These are phyloP conservation scores for Nyctanthes arbortristis DNA, from an alignment of 257 asterid genomes.

Conservation along the genomic window DNA sequence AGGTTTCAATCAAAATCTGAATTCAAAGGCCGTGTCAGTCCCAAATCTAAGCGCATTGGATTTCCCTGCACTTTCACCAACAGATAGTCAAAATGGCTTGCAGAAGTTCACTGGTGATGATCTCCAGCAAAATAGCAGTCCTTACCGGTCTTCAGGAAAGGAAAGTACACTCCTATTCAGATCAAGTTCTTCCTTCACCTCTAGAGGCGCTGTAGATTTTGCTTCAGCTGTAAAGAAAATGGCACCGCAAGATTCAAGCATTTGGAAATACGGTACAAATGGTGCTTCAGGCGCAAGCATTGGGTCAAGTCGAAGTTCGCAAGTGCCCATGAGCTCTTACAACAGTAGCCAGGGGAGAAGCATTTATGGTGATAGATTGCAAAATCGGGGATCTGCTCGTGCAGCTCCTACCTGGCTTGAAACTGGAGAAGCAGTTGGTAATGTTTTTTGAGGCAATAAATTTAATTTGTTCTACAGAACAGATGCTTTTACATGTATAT, in stretches of 20 bases:
- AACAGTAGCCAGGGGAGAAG: slow-evolving; percentile 58
- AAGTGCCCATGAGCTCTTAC: slow-evolving; percentile 52
- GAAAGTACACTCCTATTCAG: slow-evolving; percentile 42
- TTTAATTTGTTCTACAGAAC: slow-evolving; percentile 23
- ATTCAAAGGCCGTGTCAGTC: slow-evolving; percentile 61
- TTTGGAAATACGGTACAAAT: slow-evolving; percentile 65
- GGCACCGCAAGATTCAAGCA: slow-evolving; percentile 74
- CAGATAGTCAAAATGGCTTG: slow-evolving; percentile 34
- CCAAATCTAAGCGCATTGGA: slow-evolving; percentile 74
- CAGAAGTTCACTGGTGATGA: slow-evolving; percentile 34
- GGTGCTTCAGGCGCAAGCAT: slow-evolving; percentile 55
- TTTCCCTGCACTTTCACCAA: slow-evolving; percentile 77
- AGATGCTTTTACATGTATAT: slow-evolving; percentile 28
- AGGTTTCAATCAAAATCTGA: slow-evolving; percentile 57
- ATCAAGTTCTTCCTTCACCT: slow-evolving; percentile 60
- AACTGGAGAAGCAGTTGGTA: slow-evolving; percentile 87
- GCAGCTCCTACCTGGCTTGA: slow-evolving; percentile 72
- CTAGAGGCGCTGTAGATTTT: slow-evolving; percentile 69
- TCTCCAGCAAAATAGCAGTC: slow-evolving; percentile 35
- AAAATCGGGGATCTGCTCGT: slow-evolving; percentile 61
- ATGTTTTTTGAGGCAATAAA: slow-evolving; percentile 37
- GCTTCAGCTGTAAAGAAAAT: slow-evolving; percentile 76
- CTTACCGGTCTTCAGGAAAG: slow-evolving; percentile 43
- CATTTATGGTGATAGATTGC: slow-evolving; percentile 51
- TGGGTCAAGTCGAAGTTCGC: slow-evolving; percentile 87